phyloP scores from a whole-genome alignment of 805 yeast species.

The Monosporozyma yasuniensis region DNA sequence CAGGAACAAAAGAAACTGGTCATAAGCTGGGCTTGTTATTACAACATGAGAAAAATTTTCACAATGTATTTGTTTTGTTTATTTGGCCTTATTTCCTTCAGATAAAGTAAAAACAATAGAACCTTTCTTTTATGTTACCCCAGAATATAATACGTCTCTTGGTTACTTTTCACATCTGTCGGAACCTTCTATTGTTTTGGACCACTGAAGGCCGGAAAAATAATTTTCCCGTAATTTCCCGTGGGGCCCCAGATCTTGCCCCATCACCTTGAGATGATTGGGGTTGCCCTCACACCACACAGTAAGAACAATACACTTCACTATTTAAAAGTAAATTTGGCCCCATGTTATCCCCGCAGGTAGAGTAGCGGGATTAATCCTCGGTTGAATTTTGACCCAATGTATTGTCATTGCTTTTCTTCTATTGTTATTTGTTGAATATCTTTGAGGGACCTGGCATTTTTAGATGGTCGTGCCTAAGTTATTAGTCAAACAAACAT shows the following conservation, averaged over 20 bases:
- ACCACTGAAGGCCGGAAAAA: background rate
- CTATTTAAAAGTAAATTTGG: background rate
- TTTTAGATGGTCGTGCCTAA: too few relatives aligned
- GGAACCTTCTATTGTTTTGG: background rate
- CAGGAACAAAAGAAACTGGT: background rate
- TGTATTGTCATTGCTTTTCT: background rate
- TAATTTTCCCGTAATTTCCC: background rate
- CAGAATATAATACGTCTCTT: background rate
- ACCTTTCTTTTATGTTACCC: background rate
- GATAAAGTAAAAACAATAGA: background rate
- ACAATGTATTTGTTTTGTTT: background rate
- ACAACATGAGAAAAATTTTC: background rate
- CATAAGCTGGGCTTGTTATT: background rate
- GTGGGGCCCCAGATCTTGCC: conserved; percentile 1
- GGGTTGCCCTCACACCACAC: background rate
- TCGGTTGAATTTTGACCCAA: background rate
- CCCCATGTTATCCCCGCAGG: background rate
- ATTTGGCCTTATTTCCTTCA: background rate
- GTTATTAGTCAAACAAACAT: too few relatives aligned
- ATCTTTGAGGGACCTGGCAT: too few relatives aligned
- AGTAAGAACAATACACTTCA: background rate
- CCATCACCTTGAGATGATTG: background rate
- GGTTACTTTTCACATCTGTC: background rate
- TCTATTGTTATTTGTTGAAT: too few relatives aligned
- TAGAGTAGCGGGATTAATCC: background rate